Percentiles rank a stretch among this genome's conserved stretches.
Evolutionary conservation across 176 grass and related monocot genomes (phyloP).

Genomic region (Carex kokanica): DNA sequence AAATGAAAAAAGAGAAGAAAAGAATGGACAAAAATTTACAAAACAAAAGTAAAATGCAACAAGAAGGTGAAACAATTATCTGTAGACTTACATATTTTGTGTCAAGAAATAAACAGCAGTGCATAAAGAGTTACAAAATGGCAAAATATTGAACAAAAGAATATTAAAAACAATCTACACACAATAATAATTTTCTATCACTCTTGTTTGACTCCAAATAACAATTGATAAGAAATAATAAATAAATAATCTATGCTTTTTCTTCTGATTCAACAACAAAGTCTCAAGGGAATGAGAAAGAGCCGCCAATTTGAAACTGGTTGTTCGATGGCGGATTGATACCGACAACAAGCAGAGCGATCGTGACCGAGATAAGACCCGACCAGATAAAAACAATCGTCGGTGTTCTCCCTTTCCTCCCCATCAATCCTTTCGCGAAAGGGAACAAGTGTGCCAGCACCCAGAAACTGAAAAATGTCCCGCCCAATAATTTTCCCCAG

Average conservation of each 20-base stretch:
- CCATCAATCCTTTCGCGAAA: slow-evolving; percentile 24
- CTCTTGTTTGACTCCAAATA: background rate
- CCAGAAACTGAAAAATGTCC: slow-evolving; percentile 28
- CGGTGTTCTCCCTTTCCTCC: slow-evolving; percentile 21
- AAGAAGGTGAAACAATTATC: background rate
- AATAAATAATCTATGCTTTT: background rate
- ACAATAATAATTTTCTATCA: background rate
- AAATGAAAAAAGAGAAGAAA: background rate
- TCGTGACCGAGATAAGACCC: slow-evolving; percentile 21
- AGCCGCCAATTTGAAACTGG: slow-evolving; percentile 14
- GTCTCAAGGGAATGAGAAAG: slow-evolving; percentile 18
- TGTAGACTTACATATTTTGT: background rate
- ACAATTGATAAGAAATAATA: background rate
- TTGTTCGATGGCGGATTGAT: slow-evolving; percentile 13
- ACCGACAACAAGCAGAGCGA: slow-evolving; percentile 16
- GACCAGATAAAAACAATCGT: slow-evolving; percentile 30
- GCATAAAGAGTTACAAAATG: background rate
- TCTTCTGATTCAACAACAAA: background rate
- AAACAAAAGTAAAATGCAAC: background rate
- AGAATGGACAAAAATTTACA: background rate
- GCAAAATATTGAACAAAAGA: background rate
- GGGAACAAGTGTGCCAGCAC: slow-evolving; percentile 25
- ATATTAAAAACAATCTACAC: background rate
- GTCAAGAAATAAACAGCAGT: background rate
- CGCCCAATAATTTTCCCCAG: slow-evolving; percentile 24